phyloP scores from a whole-genome alignment of 345 rosid species.

The Psidium friedrichsthalianum region DNA sequence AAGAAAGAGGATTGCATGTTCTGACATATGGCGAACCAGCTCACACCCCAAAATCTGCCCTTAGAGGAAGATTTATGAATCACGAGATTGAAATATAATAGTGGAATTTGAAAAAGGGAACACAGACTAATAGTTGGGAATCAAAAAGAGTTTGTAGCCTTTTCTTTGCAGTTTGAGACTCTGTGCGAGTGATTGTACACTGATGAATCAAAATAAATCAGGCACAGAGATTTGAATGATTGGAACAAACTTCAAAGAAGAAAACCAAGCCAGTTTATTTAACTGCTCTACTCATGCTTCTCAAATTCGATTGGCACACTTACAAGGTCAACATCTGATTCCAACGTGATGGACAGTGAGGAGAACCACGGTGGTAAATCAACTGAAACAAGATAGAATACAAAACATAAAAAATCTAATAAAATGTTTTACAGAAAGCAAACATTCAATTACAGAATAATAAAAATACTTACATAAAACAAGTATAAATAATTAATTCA shows the following conservation, averaged over 20 bases:
- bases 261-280: not conserved
- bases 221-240: not conserved
- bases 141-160: not conserved
- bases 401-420: not conserved
- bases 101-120: not conserved
- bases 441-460: not conserved
- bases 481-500: not conserved
- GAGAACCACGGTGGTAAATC: conserved; percentile 95
- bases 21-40: not conserved
- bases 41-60: not conserved
- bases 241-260: not conserved
- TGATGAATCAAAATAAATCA: not conserved
- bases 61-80: not conserved
- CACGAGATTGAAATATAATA: not conserved
- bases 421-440: not conserved
- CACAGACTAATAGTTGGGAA: not conserved
- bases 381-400: conserved; percentile 32
- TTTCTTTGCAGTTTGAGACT: not conserved
- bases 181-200: not conserved
- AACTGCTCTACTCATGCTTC: not conserved
- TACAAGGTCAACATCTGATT: conserved; percentile 76
- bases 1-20: not conserved
- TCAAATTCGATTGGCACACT: conserved; percentile 22
- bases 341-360: conserved; percentile 54
- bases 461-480: not conserved